Base-by-base conservation (phyloP, 805 yeast genomes). In the Zygotorulaspora chibaensis region DNA sequence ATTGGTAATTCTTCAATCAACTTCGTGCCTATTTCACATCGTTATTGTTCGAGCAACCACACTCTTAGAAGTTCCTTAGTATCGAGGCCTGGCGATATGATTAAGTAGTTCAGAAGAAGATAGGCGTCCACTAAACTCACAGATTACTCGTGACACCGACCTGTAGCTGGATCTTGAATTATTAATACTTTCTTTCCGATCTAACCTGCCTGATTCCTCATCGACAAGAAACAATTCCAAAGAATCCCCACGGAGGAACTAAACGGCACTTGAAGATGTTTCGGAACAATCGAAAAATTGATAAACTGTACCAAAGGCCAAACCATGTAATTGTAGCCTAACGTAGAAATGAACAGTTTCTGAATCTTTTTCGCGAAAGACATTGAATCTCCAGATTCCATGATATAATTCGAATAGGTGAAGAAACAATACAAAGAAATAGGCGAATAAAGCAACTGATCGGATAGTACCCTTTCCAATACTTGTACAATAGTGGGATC, bases 211-310 rank as follows among this genome's bases (percentile, higher is more conserved):
- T 87, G 82, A 55, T 87, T 87, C 57, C 86, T 73, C 76, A 87
- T 80, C 0, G 96, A 88, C 40, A 91, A 69, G 68, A 85, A 90
- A 43, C 96, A 89, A 62, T 93, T 91, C 98, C 99, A 91, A 30
- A 91, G 69, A 15, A 91, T 95, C 25, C 96, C 91, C 5, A 93
- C 72, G 15, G 86, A 71, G 8, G 93, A 84, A 45, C 95, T 83
- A 63, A 93, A 91, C 0, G 97, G 96, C 4, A 91, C 95, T 65
- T 91, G 98, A 54, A 81, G 77, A 48, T 73, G 73, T 48, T 79
- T 72, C 1, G 91, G 91, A 65, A 86, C 76, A 2, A 83, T 59
- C 44, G 83, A 70, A 55, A 86, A 86, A 57, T 86, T 86, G 52
- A 85, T 69, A 51, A 86, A 81, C 56, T 86, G 95, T 16, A 84